These are phyloP conservation scores for Phoma sp. DNA, from an alignment of 2,329 filamentous ascomycete species.

Conservation along the genomic window DNA sequence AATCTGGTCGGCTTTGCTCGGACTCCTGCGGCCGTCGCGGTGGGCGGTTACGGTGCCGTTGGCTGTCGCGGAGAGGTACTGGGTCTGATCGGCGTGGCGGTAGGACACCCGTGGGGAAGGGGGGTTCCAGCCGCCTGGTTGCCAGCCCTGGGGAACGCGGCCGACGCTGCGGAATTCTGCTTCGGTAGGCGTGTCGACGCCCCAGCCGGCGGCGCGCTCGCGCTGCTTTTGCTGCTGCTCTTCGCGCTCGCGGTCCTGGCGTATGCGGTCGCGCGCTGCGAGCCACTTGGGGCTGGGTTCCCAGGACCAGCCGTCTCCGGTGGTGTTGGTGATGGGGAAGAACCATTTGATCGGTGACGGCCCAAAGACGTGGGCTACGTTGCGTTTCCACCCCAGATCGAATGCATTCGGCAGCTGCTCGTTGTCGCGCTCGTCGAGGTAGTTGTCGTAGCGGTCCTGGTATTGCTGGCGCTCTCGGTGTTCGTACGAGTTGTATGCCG, in stretches of 20 bases:
- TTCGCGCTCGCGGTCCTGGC: constrained; percentile 48
- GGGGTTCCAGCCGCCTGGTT: constrained; percentile 35
- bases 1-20: constrained; percentile 52
- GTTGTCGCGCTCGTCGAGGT: constrained; percentile 89
- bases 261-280: constrained; percentile 70
- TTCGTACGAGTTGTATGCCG: constrained; percentile 51
- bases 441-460: constrained; percentile 74
- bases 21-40: constrained; percentile 45
- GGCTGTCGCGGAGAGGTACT: constrained; percentile 45
- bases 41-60: constrained; percentile 44
- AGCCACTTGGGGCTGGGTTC: constrained; percentile 83
- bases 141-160: constrained; percentile 40
- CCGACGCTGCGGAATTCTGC: constrained; percentile 43
- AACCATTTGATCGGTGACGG: constrained; percentile 75
- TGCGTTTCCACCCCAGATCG: constrained; percentile 82
- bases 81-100: constrained; percentile 44
- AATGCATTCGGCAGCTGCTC: constrained; percentile 92
- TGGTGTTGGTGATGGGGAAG: constrained; percentile 83
- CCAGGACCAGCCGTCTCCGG: constrained; percentile 94
- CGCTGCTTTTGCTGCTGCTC: constrained; percentile 64
- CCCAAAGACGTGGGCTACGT: constrained; percentile 84
- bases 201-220: constrained; percentile 74
- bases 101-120: constrained; percentile 37
- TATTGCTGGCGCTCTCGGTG: constrained; percentile 70
- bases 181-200: constrained; percentile 53